These are phyloP conservation scores for Calonectria multiphialidica DNA, from an alignment of 2,329 filamentous ascomycete genomes.

Conservation along the genomic window DNA sequence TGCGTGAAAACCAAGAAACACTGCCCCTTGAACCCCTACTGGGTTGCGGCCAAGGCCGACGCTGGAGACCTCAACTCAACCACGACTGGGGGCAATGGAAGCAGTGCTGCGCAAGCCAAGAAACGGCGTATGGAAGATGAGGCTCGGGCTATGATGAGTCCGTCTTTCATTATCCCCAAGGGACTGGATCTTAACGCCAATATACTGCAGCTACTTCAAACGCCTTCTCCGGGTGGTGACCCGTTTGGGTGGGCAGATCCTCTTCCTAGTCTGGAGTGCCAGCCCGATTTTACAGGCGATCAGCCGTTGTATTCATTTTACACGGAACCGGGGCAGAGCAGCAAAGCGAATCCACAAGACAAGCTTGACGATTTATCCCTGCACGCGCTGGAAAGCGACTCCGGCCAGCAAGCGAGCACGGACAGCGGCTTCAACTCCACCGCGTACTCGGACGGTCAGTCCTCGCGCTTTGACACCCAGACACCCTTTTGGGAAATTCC, in stretches of 20 bases:
- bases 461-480: slow-evolving; percentile 27
- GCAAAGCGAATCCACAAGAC: not conserved
- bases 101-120: slow-evolving; percentile 19
- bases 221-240: slow-evolving; percentile 21
- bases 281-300: not conserved
- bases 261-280: slow-evolving; percentile 23
- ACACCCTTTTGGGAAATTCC: slow-evolving; percentile 26
- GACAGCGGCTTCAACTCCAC: slow-evolving; percentile 19
- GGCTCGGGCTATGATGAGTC: not conserved
- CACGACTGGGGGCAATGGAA: not conserved
- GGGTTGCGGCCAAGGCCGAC: slow-evolving; percentile 30
- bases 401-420: not conserved
- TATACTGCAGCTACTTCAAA: slow-evolving; percentile 22
- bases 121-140: slow-evolving; percentile 18
- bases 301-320: slow-evolving; percentile 6
- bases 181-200: slow-evolving; percentile 18
- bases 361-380: slow-evolving; percentile 12
- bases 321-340: not conserved
- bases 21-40: slow-evolving; percentile 43
- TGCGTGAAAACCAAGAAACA: slow-evolving; percentile 46
- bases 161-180: not conserved
- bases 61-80: slow-evolving; percentile 6
- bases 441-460: slow-evolving; percentile 19
- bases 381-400: not conserved
- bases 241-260: slow-evolving; percentile 27